These are phyloP conservation scores for Monosporascus sp. DNA, from an alignment of 2,329 filamentous ascomycete genomes.

Conservation along the genomic window DNA sequence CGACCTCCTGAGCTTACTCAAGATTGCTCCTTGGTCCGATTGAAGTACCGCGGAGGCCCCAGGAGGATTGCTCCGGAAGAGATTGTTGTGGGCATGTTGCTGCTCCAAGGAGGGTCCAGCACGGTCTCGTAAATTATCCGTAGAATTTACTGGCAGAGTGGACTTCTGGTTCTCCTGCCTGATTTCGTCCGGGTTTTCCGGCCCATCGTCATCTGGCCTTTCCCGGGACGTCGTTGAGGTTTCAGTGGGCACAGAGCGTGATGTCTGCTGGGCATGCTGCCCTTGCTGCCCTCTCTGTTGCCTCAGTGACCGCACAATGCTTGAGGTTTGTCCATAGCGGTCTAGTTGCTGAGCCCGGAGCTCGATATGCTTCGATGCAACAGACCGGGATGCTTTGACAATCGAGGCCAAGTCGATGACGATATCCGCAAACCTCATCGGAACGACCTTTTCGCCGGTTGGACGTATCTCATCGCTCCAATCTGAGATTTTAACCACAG, in stretches of 20 bases:
- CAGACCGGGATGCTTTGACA: constrained; percentile 61
- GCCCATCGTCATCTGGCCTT: constrained; percentile 1
- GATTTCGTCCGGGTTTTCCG: constrained; percentile 1
- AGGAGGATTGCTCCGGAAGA: constrained; percentile 7
- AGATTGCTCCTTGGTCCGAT: constrained; percentile 18
- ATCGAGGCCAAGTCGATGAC: constrained; percentile 66
- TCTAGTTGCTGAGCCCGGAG: constrained; percentile 51
- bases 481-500: too few relatives aligned
- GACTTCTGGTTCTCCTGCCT: constrained; percentile 1
- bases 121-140: neutral
- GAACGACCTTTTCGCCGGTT: constrained; percentile 8
- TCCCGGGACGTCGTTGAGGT: constrained; percentile 3
- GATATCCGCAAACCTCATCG: constrained; percentile 59
- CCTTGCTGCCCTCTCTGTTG: constrained; percentile 6
- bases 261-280: neutral
- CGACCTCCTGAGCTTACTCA: constrained; percentile 12
- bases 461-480: constrained; percentile 12
- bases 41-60: constrained; percentile 4
- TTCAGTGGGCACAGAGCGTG: neutral
- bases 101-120: neutral
- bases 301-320: constrained; percentile 32
- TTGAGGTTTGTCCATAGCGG: constrained; percentile 42
- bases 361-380: constrained; percentile 59
- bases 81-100: constrained; percentile 4
- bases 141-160: neutral